These are phyloP conservation scores for Kluyveromyces wickerhamii DNA, from an alignment of 805 yeast species.

Conservation along the genomic window DNA sequence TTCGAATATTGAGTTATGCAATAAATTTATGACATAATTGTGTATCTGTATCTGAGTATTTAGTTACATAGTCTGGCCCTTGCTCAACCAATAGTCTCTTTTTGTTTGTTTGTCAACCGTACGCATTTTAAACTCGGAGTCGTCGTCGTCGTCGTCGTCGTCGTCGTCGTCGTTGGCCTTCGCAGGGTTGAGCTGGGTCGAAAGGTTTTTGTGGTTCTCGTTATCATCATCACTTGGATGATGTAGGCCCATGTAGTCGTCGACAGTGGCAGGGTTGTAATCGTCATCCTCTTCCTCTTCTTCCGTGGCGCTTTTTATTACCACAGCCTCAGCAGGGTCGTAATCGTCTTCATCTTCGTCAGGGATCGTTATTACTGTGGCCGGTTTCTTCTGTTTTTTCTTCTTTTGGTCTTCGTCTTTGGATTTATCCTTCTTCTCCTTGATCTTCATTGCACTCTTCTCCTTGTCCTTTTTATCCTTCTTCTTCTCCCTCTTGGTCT, in stretches of 20 bases:
- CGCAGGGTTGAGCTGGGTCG: neutral
- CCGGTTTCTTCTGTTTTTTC: neutral
- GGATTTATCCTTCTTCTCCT: slow-evolving; percentile 4
- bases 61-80: slow-evolving; percentile 20
- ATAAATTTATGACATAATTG: neutral
- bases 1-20: slow-evolving; percentile 2
- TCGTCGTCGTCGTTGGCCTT: slow-evolving; percentile 2
- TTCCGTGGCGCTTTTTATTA: neutral
- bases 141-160: slow-evolving; percentile 10
- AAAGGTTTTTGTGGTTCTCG: slow-evolving; percentile 7
- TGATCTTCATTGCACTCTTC: slow-evolving; percentile 8
- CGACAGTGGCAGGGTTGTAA: slow-evolving; percentile 14
- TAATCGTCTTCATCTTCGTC: slow-evolving; percentile 8
- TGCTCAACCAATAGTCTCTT: slow-evolving; percentile 29
- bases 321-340: slow-evolving; percentile 6
- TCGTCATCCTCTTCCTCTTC: slow-evolving; percentile 7
- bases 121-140: slow-evolving; percentile 11
- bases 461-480: slow-evolving; percentile 7
- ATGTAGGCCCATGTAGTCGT: slow-evolving; percentile 24
- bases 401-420: slow-evolving; percentile 4
- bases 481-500: slow-evolving; percentile 5
- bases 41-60: neutral
- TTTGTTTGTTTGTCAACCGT: slow-evolving; percentile 28
- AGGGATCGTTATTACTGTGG: neutral
- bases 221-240: slow-evolving; percentile 24